Conservation (phyloP, 2,329 filamentous ascomycete species). For the Xylaria sp. region DNA sequence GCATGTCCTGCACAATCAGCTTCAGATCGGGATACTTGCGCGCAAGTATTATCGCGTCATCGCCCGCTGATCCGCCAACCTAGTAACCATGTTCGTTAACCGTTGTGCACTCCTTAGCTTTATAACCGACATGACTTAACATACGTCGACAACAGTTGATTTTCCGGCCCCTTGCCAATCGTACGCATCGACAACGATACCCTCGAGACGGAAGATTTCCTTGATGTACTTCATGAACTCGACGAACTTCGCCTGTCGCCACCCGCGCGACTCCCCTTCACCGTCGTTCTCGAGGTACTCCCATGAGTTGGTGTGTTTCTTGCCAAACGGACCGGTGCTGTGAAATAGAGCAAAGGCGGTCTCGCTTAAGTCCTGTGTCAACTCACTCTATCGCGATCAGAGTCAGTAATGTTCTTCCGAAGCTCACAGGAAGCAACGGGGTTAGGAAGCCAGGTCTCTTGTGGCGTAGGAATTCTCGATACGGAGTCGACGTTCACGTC, state of each 20-base stretch:
- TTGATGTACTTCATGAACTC: constrained; percentile 49
- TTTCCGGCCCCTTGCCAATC: constrained; percentile 47
- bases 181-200: constrained; percentile 41
- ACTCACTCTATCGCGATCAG: constrained; percentile 13
- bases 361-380: constrained; percentile 44
- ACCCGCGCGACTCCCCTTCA: constrained; percentile 46
- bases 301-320: constrained; percentile 44
- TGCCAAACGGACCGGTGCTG: constrained; percentile 39
- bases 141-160: constrained; percentile 48
- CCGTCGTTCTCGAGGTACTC: constrained; percentile 50
- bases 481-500: background rate
- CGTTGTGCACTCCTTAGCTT: background rate
- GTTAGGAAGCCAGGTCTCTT: too few relatives aligned
- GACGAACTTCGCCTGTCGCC: constrained; percentile 47
- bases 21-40: constrained; percentile 48
- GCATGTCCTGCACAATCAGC: constrained; percentile 53
- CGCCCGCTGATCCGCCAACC: constrained; percentile 52
- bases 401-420: background rate
- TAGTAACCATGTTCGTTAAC: constrained; percentile 21
- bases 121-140: constrained; percentile 30
- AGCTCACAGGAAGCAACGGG: too few relatives aligned
- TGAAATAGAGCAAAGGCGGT: constrained; percentile 47
- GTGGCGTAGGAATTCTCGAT: too few relatives aligned
- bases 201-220: constrained; percentile 47
- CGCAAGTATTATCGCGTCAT: constrained; percentile 49